A percentile compares a stretch with the other conserved stretches of the same genome.
These are phyloP conservation scores for Podila clonocystis DNA, from an alignment of 192 early-diverging fungal species.

Conservation along the genomic window DNA sequence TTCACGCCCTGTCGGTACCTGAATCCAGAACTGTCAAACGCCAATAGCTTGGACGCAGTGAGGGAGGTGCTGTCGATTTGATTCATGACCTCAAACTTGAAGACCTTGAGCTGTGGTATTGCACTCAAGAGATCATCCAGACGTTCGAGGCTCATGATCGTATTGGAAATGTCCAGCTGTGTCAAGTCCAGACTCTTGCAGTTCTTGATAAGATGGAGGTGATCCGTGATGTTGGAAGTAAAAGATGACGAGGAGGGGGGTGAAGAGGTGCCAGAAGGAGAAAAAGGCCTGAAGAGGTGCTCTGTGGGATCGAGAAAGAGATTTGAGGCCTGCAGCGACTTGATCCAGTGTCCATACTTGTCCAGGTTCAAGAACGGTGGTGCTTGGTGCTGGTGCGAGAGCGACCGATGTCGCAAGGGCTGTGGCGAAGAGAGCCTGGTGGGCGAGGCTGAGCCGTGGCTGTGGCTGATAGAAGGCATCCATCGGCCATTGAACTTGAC, in stretches of 20 bases:
- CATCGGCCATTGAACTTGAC: constrained; percentile 20
- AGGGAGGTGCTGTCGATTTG: constrained; percentile 3
- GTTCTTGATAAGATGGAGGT: constrained; percentile 35
- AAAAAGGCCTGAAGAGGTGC: not conserved
- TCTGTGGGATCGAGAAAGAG: constrained; percentile 19
- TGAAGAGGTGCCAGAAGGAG: not conserved
- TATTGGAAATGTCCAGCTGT: constrained; percentile 25
- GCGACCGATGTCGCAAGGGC: not conserved
- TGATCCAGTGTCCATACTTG: constrained; percentile 42
- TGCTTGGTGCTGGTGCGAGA: not conserved
- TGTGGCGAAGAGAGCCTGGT: not conserved
- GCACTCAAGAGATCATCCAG: constrained; percentile 30
- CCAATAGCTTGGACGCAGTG: not conserved
- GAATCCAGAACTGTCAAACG: not conserved
- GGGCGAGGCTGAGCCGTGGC: not conserved
- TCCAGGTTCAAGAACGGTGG: constrained; percentile 9
- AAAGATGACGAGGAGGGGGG: not conserved
- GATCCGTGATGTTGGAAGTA: constrained; percentile 13
- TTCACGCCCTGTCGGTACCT: constrained; percentile 4
- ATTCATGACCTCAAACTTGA: constrained; percentile 47
- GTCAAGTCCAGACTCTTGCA: constrained; percentile 22
- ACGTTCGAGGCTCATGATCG: constrained; percentile 41
- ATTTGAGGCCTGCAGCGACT: constrained; percentile 20
- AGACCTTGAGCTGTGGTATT: constrained; percentile 31
- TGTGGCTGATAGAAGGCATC: not conserved